These are phyloP conservation scores for Bertia moriformis DNA, from an alignment of 2,329 filamentous ascomycete species.

Conservation along the genomic window DNA sequence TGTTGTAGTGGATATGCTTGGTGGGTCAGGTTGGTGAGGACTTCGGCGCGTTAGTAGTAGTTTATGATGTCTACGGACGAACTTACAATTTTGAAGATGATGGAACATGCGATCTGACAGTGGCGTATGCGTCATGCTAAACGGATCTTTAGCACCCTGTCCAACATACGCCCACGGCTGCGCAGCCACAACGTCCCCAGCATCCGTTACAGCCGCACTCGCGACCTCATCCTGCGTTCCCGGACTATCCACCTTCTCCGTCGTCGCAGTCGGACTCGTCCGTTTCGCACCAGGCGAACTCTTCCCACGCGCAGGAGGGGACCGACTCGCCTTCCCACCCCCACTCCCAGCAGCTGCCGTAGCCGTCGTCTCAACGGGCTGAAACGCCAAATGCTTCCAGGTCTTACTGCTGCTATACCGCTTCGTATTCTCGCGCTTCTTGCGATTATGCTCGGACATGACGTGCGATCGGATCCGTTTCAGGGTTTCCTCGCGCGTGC, in stretches of 20 bases:
- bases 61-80: neutral
- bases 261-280: neutral
- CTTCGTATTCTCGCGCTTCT: slow-evolving; percentile 21
- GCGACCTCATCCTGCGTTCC: no score
- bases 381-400: slow-evolving; percentile 19
- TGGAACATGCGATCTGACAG: slow-evolving; percentile 19
- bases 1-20: slow-evolving; percentile 17
- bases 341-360: no score
- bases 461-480: slow-evolving; percentile 24
- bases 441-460: slow-evolving; percentile 24
- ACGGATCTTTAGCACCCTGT: slow-evolving; percentile 17
- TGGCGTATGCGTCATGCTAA: slow-evolving; percentile 16
- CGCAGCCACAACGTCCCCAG: slow-evolving; percentile 1
- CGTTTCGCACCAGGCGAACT: no score
- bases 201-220: neutral
- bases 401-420: slow-evolving; percentile 14
- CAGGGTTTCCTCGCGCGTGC: slow-evolving; percentile 19
- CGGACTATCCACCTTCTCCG: neutral
- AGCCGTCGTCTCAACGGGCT: slow-evolving; percentile 7
- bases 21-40: slow-evolving; percentile 17
- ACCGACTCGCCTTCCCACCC: no score
- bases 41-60: slow-evolving; percentile 6
- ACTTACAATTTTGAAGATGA: slow-evolving; percentile 19
- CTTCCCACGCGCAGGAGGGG: no score
- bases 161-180: slow-evolving; percentile 13